Evolutionary conservation across 2,329 filamentous ascomycete species (phyloP).

Genomic region (Cryphonectria naterciae): DNA sequence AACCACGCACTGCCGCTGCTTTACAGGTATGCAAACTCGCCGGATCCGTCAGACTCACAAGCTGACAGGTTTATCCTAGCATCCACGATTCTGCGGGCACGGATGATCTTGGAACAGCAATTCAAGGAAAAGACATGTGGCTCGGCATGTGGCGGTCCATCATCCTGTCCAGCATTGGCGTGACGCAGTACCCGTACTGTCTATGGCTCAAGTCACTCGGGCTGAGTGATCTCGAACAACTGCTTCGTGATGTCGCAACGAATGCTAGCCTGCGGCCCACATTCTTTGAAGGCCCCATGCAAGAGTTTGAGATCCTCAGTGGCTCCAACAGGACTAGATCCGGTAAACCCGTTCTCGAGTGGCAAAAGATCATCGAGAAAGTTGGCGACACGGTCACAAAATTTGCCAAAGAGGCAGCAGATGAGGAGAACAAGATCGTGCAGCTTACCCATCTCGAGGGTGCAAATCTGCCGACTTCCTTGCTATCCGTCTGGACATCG

Average conservation of each 20-base stretch:
- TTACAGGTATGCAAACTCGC: constrained; percentile 58
- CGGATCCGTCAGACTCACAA: neutral
- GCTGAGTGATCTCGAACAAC: constrained; percentile 61
- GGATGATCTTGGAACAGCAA: constrained; percentile 45
- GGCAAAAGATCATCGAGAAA: constrained; percentile 45
- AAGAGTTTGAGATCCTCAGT: constrained; percentile 38
- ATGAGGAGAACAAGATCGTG: constrained; percentile 49
- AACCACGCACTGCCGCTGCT: constrained; percentile 63
- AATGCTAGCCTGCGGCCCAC: constrained; percentile 35
- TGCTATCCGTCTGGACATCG: constrained; percentile 62
- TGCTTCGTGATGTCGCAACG: constrained; percentile 57
- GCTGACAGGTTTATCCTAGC: constrained; percentile 36
- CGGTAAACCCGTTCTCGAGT: constrained; percentile 38
- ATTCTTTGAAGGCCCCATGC: constrained; percentile 49
- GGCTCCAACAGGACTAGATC: constrained; percentile 32
- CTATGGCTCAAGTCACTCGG: constrained; percentile 68
- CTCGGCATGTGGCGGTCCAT: constrained; percentile 70
- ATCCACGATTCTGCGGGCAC: constrained; percentile 51
- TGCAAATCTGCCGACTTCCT: constrained; percentile 50
- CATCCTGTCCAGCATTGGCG: constrained; percentile 64
- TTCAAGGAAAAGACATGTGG: constrained; percentile 52
- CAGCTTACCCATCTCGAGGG: constrained; percentile 63
- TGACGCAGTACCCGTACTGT: constrained; percentile 70
- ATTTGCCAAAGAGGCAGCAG: constrained; percentile 47
- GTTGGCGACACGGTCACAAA: constrained; percentile 62